These are phyloP conservation scores for Martiniozyma abietophila DNA, from an alignment of 805 yeast species.

Conservation along the genomic window DNA sequence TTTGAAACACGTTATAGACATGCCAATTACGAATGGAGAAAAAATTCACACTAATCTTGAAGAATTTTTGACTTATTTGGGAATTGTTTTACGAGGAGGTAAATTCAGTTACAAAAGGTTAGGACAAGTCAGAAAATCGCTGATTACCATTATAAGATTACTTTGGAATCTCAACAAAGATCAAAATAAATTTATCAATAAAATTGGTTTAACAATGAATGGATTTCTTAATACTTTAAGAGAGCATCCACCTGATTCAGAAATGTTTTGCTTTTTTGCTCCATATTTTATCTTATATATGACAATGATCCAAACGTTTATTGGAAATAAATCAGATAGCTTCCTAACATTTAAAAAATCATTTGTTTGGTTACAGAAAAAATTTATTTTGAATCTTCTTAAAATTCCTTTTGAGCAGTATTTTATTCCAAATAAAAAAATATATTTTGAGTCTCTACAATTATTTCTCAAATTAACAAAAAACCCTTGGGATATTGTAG, in stretches of 20 bases:
- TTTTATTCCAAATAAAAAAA: conserved; percentile 6
- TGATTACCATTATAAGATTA: conserved; percentile 20
- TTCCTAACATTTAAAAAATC: conserved; percentile 7
- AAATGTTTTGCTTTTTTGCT: conserved; percentile 13
- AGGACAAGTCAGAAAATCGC: conserved; percentile 15
- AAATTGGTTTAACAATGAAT: conserved; percentile 13
- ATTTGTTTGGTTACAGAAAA: conserved; percentile 10
- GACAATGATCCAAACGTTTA: conserved; percentile 13
- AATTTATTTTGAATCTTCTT: conserved; percentile 14
- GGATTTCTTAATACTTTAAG: conserved; percentile 11
- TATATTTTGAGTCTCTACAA: conserved; percentile 18
- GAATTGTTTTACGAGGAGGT: conserved; percentile 2
- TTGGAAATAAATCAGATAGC: conserved; percentile 7
- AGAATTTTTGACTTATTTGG: conserved; percentile 7
- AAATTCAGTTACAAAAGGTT: conserved; percentile 3
- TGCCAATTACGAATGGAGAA: conserved; percentile 5
- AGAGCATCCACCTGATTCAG: conserved; percentile 2
- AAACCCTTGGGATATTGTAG: conserved; percentile 23
- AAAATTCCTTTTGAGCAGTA: conserved; percentile 14
- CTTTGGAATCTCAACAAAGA: conserved; percentile 16
- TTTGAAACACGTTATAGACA: conserved; percentile 1
- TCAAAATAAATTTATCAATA: conserved; percentile 9
- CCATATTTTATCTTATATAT: conserved; percentile 18
- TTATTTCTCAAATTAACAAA: conserved; percentile 15
- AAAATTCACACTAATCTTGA: conserved; percentile 2